These are phyloP conservation scores for Candolleomyces aberdarensis DNA, from an alignment of 768 basidiomycete genomes.

Conservation along the genomic window DNA sequence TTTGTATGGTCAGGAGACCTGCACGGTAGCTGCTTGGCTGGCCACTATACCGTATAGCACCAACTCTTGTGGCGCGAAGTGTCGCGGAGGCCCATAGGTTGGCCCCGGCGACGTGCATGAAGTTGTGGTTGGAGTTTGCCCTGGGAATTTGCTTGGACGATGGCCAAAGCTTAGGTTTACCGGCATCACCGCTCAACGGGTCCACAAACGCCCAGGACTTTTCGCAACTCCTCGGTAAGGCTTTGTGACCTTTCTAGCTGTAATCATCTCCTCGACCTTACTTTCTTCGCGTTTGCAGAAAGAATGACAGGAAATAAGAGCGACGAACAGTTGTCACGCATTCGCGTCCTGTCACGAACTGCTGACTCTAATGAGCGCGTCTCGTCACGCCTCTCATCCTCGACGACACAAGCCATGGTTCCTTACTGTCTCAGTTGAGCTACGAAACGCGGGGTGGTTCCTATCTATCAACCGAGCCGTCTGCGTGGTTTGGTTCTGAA, in stretches of 20 bases:
- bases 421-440: too few relatives aligned
- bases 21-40: neutral
- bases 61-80: neutral
- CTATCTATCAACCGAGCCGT: too few relatives aligned
- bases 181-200: neutral
- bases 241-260: too few relatives aligned
- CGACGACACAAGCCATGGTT: neutral
- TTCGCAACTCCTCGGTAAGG: too few relatives aligned
- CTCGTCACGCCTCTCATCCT: neutral
- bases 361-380: conserved; percentile 5
- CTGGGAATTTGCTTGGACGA: neutral
- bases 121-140: neutral
- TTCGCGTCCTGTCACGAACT: neutral
- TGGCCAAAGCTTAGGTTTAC: neutral
- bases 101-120: conserved; percentile 1
- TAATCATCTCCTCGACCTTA: neutral
- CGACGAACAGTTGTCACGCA: neutral
- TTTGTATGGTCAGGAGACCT: neutral
- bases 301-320: too few relatives aligned
- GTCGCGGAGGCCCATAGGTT: neutral
- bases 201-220: neutral
- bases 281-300: neutral
- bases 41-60: neutral
- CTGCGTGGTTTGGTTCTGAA: too few relatives aligned
- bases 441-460: too few relatives aligned